These are phyloP conservation scores for Diatrype stigma DNA, from an alignment of 2,329 filamentous ascomycete genomes.

Conservation along the genomic window DNA sequence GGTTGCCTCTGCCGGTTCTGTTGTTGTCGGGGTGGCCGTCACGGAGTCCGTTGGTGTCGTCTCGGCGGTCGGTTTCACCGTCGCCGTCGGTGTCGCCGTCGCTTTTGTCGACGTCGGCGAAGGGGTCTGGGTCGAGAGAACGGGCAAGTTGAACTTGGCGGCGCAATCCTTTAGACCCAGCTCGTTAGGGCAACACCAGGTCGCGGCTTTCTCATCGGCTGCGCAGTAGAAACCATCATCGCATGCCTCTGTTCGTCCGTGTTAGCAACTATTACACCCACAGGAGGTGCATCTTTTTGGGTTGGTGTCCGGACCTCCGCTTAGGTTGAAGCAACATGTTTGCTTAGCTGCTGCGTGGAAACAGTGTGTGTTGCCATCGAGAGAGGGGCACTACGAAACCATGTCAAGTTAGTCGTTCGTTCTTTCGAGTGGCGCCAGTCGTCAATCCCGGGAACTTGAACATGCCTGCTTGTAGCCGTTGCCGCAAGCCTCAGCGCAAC, in stretches of 20 bases:
- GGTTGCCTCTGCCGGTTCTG: not conserved
- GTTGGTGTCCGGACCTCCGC: constrained; percentile 47
- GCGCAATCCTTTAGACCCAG: constrained; percentile 53
- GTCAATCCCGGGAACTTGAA: not conserved
- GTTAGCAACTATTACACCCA: constrained; percentile 2
- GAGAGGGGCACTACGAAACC: constrained; percentile 21
- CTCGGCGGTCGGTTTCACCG: constrained; percentile 5
- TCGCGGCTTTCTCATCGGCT: constrained; percentile 44
- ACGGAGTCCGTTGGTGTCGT: not conserved
- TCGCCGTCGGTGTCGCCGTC: constrained; percentile 6
- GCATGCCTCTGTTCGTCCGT: constrained; percentile 49
- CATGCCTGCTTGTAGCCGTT: constrained; percentile 23
- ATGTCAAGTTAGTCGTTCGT: not conserved
- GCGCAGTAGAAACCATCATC: constrained; percentile 60
- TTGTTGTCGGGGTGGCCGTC: constrained; percentile 3
- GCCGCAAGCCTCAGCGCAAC: constrained; percentile 31
- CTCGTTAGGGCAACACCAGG: constrained; percentile 58
- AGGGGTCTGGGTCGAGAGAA: constrained; percentile 29
- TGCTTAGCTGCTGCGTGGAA: constrained; percentile 49
- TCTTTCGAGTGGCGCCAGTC: no score
- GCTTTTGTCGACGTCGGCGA: constrained; percentile 37
- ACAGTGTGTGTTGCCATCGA: constrained; percentile 51
- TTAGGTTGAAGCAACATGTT: constrained; percentile 53
- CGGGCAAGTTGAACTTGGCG: constrained; percentile 39
- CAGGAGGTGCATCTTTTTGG: constrained; percentile 1